A percentile compares a stretch with the other conserved stretches of the same genome.
phyloP scores from a whole-genome alignment of 208 protist species.

The Trypanosoma lewisi region DNA sequence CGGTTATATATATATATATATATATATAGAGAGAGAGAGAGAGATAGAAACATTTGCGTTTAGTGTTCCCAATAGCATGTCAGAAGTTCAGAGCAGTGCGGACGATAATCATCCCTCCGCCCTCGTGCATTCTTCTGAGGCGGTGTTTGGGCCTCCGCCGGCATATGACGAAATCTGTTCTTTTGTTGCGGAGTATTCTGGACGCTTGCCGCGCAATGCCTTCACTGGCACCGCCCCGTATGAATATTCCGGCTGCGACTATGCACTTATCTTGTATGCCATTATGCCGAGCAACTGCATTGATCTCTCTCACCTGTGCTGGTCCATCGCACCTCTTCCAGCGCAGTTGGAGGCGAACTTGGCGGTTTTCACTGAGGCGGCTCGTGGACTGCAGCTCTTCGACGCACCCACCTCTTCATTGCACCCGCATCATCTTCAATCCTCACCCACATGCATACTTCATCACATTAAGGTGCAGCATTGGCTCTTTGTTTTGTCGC shows the following conservation, averaged over 20 bases:
- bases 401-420: slow-evolving; percentile 49
- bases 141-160: slow-evolving; percentile 13
- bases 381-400: slow-evolving; percentile 29
- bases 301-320: slow-evolving; percentile 51
- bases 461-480: slow-evolving; percentile 76
- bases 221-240: slow-evolving; percentile 36
- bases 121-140: neutral
- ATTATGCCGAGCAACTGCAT: slow-evolving; percentile 55
- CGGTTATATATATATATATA: neutral
- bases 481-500: slow-evolving; percentile 63
- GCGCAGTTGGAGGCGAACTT: slow-evolving; percentile 61
- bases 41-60: neutral
- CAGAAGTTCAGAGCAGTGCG: neutral
- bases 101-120: neutral
- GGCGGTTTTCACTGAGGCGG: slow-evolving; percentile 51
- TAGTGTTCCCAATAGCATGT: neutral
- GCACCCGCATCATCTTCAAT: slow-evolving; percentile 40
- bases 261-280: slow-evolving; percentile 60
- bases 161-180: slow-evolving; percentile 32
- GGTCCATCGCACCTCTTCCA: slow-evolving; percentile 45
- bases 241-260: slow-evolving; percentile 69
- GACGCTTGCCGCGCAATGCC: slow-evolving; percentile 21
- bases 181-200: slow-evolving; percentile 50
- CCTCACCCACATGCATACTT: slow-evolving; percentile 33
- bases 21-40: neutral